Conservation (phyloP, 1,284 basidiomycete species). For the Apiotrichum gracile region DNA sequence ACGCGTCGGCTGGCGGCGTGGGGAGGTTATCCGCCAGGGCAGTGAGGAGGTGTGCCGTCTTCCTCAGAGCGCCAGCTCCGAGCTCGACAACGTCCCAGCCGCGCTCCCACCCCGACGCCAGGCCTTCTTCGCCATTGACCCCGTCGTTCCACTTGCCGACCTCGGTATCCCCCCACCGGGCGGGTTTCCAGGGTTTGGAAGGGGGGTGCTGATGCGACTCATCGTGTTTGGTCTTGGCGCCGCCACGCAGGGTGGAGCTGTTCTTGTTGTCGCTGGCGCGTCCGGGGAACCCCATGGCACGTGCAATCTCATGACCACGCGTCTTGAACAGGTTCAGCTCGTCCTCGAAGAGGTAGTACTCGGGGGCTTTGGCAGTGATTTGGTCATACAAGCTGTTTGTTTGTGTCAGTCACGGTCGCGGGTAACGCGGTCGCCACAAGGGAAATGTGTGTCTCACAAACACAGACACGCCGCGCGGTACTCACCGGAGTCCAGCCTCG, state of each 20-base stretch:
- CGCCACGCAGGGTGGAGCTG: not conserved
- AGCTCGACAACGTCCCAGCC: slow-evolving; percentile 68
- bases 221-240: not conserved
- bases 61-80: slow-evolving; percentile 80
- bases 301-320: slow-evolving; percentile 51
- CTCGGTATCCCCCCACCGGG: slow-evolving; percentile 56
- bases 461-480: not conserved
- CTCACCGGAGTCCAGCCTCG: slow-evolving; percentile 63
- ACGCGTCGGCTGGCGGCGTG: slow-evolving; percentile 24
- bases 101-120: slow-evolving; percentile 24
- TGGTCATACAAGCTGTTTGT: slow-evolving; percentile 47
- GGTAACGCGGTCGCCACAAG: not conserved
- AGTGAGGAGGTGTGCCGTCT: slow-evolving; percentile 80
- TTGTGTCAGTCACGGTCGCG: not conserved
- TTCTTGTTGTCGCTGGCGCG: no score
- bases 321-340: slow-evolving; percentile 51
- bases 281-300: slow-evolving; percentile 49
- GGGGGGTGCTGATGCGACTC: slow-evolving; percentile 11
- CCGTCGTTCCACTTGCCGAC: slow-evolving; percentile 65
- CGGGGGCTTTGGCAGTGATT: slow-evolving; percentile 71
- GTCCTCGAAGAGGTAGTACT: slow-evolving; percentile 78
- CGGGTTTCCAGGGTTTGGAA: slow-evolving; percentile 35
- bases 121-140: slow-evolving; percentile 52
- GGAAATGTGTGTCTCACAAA: not conserved
- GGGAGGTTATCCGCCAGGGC: slow-evolving; percentile 57